phyloP scores from a whole-genome alignment of 1,284 basidiomycete species.

The Melampsora americana region DNA sequence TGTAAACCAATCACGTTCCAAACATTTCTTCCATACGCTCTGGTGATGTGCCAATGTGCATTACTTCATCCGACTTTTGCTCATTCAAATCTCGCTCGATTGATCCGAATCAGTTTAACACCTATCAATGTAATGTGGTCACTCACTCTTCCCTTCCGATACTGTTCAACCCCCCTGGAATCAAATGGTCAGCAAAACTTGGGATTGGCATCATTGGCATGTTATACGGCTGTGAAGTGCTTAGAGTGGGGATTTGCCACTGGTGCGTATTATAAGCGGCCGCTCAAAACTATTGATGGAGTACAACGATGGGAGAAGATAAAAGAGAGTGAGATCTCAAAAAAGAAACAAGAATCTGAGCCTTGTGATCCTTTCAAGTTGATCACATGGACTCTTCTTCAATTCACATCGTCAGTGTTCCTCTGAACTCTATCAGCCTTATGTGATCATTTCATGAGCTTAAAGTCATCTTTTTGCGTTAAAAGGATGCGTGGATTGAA shows the following conservation, averaged over 20 bases:
- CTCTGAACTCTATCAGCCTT: no score
- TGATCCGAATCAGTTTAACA: background rate
- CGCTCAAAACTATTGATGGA: conserved; percentile 2
- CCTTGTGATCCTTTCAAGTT: background rate
- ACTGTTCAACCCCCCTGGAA: background rate
- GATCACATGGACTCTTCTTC: no score
- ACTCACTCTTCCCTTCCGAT: background rate
- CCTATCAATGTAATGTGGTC: background rate
- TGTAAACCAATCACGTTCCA: background rate
- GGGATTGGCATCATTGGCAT: background rate
- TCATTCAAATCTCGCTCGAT: background rate
- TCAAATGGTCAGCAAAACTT: background rate
- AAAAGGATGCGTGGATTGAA: background rate
- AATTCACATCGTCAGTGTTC: background rate
- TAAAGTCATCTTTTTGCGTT: background rate
- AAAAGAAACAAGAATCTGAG: background rate
- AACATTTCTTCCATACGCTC: background rate
- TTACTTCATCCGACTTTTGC: no score
- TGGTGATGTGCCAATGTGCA: background rate
- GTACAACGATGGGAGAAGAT: no score
- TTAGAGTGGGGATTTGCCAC: background rate
- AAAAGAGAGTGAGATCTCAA: background rate
- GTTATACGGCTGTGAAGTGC: background rate
- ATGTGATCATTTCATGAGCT: background rate
- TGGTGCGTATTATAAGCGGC: background rate